Conservation (phyloP, 139 green algal genomes). For the Nannochloris sp. region DNA sequence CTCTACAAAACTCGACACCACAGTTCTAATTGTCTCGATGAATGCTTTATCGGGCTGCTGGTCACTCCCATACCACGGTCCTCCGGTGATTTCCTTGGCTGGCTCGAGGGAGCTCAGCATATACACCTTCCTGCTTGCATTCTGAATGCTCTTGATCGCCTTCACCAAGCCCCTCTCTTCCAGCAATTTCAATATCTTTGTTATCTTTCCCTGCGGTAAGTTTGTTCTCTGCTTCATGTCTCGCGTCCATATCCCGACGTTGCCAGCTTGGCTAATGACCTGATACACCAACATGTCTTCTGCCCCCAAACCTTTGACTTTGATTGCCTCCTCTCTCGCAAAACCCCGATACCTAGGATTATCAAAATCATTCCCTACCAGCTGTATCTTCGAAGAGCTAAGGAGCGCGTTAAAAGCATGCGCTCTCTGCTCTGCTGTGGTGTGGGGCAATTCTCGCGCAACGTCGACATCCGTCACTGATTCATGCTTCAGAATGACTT, state of each 20-base stretch:
- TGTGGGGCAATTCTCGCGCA: constrained; percentile 1
- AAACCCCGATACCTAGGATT: constrained; percentile 19
- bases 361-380: constrained; percentile 1
- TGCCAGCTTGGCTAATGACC: constrained; percentile 60
- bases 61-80: constrained; percentile 88
- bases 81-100: constrained; percentile 83
- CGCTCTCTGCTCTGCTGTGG: constrained; percentile 17
- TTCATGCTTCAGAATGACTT: constrained; percentile 10
- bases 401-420: constrained; percentile 34
- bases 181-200: constrained; percentile 85
- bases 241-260: constrained; percentile 82
- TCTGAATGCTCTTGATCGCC: constrained; percentile 32
- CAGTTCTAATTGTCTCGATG: constrained; percentile 52
- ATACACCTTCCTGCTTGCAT: constrained; percentile 57
- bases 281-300: constrained; percentile 89
- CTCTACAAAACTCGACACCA: background rate
- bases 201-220: constrained; percentile 76
- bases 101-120: constrained; percentile 89
- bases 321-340: constrained; percentile 14
- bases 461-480: constrained; percentile 11
- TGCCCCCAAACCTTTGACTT: constrained; percentile 60
- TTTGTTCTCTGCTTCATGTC: constrained; percentile 83
- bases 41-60: constrained; percentile 66
- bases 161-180: constrained; percentile 82
- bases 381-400: background rate